A percentile compares a stretch with the other conserved stretches of the same genome.
Evolutionary conservation across 805 yeast species (phyloP).

Genomic region (Ogataea polymorpha): DNA sequence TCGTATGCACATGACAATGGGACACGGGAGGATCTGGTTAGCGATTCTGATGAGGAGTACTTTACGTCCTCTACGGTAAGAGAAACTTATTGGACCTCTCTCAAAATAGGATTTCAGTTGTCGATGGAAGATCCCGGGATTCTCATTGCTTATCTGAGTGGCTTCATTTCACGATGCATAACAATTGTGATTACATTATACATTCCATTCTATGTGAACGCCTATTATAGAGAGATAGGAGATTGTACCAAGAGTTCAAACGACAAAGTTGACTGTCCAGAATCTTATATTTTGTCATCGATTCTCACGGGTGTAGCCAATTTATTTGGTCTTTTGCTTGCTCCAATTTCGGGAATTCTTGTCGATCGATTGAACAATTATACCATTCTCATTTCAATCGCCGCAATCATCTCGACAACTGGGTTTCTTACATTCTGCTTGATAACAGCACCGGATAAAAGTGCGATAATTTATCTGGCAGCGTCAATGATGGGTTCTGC

Average conservation of each 20-base stretch:
- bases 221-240: slow-evolving; percentile 50
- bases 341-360: slow-evolving; percentile 63
- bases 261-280: slow-evolving; percentile 47
- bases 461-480: slow-evolving; percentile 36
- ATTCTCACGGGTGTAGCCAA: slow-evolving; percentile 68
- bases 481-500: slow-evolving; percentile 52
- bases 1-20: slow-evolving; percentile 27
- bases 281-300: slow-evolving; percentile 64
- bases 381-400: slow-evolving; percentile 32
- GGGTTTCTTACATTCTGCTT: slow-evolving; percentile 40
- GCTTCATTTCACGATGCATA: slow-evolving; percentile 61
- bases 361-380: slow-evolving; percentile 42
- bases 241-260: slow-evolving; percentile 39
- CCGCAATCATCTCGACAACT: slow-evolving; percentile 42
- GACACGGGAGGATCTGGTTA: slow-evolving; percentile 33
- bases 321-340: slow-evolving; percentile 50
- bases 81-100: slow-evolving; percentile 37
- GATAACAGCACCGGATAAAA: slow-evolving; percentile 34
- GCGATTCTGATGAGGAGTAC: slow-evolving; percentile 23
- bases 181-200: slow-evolving; percentile 57
- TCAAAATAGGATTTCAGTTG: slow-evolving; percentile 45
- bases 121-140: slow-evolving; percentile 46
- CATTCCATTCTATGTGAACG: slow-evolving; percentile 60
- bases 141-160: slow-evolving; percentile 56
- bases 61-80: slow-evolving; percentile 11